Conservation (phyloP, 2,329 filamentous ascomycete genomes). For the Aaosphaeria arxii region DNA sequence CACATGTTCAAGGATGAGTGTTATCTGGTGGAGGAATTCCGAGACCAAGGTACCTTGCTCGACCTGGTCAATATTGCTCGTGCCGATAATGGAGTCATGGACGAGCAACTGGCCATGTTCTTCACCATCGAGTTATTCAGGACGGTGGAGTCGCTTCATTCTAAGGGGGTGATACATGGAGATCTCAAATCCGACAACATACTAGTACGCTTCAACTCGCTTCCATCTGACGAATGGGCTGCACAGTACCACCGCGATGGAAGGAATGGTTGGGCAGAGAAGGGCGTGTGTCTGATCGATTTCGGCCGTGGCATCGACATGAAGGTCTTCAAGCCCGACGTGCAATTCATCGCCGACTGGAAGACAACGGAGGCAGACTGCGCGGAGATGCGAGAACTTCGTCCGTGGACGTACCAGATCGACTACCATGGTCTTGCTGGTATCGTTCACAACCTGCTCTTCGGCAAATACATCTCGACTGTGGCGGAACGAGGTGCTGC, state of each 20-base stretch:
- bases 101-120: conserved; percentile 92
- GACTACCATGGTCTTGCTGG: conserved; percentile 93
- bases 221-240: conserved; percentile 48
- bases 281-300: conserved; percentile 86
- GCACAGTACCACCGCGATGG: conserved; percentile 72
- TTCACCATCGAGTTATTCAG: conserved; percentile 89
- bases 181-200: conserved; percentile 97
- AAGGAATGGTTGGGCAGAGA: conserved; percentile 70
- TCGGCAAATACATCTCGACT: conserved; percentile 93
- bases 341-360: conserved; percentile 95
- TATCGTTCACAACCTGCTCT: conserved; percentile 82
- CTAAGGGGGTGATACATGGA: conserved; percentile 78
- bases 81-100: conserved; percentile 72
- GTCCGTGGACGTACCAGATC: conserved; percentile 96
- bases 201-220: conserved; percentile 73
- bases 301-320: conserved; percentile 95
- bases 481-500: conserved; percentile 48
- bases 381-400: conserved; percentile 88
- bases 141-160: conserved; percentile 82
- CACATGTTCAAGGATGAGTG: conserved; percentile 89
- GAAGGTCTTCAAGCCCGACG: conserved; percentile 71
- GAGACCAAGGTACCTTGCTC: conserved; percentile 87
- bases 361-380: conserved; percentile 84
- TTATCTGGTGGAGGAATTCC: conserved; percentile 83
- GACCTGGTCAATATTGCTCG: conserved; percentile 88